A percentile compares a stretch with the other conserved stretches of the same genome.
Evolutionary conservation across 331 rosid genomes (phyloP).

Genomic region (Arachis monticola): DNA sequence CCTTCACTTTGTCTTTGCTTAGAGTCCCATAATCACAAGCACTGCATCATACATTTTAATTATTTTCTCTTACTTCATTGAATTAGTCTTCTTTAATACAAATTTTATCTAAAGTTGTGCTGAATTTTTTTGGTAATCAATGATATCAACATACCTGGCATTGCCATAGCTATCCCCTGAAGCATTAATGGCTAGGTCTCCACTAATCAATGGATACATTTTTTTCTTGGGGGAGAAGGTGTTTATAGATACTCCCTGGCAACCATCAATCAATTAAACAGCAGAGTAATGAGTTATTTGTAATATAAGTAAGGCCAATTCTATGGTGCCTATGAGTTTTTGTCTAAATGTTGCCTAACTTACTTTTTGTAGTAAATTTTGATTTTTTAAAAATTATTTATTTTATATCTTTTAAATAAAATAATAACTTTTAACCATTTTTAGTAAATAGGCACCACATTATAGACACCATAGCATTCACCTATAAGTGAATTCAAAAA

Average conservation of each 20-base stretch:
- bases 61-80: background rate
- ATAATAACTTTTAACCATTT: too few species aligned
- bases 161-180: slow-evolving; percentile 42
- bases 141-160: slow-evolving; percentile 50
- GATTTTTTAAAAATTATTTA: too few species aligned
- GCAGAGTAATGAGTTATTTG: background rate
- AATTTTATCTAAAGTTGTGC: too few species aligned
- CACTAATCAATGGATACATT: slow-evolving; percentile 62
- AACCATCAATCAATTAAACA: slow-evolving; percentile 7
- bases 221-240: slow-evolving; percentile 56
- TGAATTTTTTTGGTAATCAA: too few species aligned
- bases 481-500: background rate
- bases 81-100: too few species aligned
- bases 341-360: too few species aligned
- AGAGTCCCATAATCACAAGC: slow-evolving; percentile 62
- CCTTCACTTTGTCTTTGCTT: slow-evolving; percentile 55
- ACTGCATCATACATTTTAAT: slow-evolving; percentile 43
- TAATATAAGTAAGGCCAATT: background rate
- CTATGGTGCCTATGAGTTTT: too few species aligned
- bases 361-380: too few species aligned
- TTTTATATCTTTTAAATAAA: too few species aligned
- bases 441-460: too few species aligned
- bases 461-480: too few species aligned
- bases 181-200: slow-evolving; percentile 52
- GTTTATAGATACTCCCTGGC: slow-evolving; percentile 68